These are phyloP conservation scores for Aspergillus affinis DNA, from an alignment of 495 filamentous ascomycete species.

Conservation along the genomic window DNA sequence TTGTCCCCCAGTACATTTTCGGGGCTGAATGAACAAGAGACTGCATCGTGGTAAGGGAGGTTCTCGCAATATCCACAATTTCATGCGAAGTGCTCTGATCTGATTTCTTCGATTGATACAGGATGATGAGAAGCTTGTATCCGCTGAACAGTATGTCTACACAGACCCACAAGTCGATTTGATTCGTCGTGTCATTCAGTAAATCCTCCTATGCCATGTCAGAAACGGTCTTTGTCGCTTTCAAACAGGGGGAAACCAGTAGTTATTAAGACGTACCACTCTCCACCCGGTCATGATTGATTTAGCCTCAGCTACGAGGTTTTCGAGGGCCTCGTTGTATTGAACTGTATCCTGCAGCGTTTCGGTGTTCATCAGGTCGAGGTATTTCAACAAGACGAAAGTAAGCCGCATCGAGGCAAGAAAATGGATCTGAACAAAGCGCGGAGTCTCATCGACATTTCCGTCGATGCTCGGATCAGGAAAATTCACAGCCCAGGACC, in stretches of 20 bases:
- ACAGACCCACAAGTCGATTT: slow-evolving; percentile 22
- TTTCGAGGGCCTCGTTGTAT: slow-evolving; percentile 13
- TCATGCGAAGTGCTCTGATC: not conserved
- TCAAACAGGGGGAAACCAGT: not conserved
- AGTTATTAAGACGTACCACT: slow-evolving; percentile 5
- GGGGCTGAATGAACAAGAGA: no score
- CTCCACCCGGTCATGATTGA: slow-evolving; percentile 20
- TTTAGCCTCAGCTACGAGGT: slow-evolving; percentile 17
- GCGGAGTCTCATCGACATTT: slow-evolving; percentile 16
- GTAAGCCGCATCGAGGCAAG: slow-evolving; percentile 23
- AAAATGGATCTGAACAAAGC: slow-evolving; percentile 25
- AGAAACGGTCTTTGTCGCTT: no score
- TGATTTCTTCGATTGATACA: slow-evolving; percentile 19
- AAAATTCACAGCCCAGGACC: slow-evolving; percentile 25
- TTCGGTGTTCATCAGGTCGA: slow-evolving; percentile 12
- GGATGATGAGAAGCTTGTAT: slow-evolving; percentile 23
- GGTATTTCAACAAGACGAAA: slow-evolving; percentile 17
- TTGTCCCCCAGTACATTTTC: no score
- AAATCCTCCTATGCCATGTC: slow-evolving; percentile 17
- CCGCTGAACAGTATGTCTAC: slow-evolving; percentile 23
- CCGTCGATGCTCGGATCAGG: slow-evolving; percentile 22
- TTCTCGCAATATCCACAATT: no score
- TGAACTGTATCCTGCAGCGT: not conserved
- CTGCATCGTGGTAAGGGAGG: no score
- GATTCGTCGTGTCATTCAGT: slow-evolving; percentile 12